Evolutionary conservation across 345 rosid species (phyloP).

Genomic region (Trapa incisa): DNA sequence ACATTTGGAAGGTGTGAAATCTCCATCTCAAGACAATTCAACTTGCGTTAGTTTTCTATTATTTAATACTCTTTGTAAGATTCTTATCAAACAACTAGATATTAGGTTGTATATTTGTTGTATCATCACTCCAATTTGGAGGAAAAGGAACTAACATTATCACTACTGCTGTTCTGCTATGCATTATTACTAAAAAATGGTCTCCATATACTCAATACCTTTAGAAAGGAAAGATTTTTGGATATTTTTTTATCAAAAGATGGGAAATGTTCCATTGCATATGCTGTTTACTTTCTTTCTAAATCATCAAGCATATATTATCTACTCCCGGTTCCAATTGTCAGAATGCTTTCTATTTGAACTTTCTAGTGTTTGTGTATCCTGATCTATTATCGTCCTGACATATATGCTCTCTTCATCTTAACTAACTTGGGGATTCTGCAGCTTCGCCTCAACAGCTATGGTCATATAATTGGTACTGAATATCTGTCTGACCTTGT

Average conservation of each 20-base stretch:
- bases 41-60: not conserved
- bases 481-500: slow-evolving; percentile 91
- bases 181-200: not conserved
- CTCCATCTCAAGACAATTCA: not conserved
- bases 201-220: not conserved
- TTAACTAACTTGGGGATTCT: slow-evolving; percentile 8
- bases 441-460: slow-evolving; percentile 84
- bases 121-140: not conserved
- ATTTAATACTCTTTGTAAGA: not conserved
- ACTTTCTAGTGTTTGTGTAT: not conserved
- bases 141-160: not conserved
- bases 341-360: not conserved
- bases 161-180: not conserved
- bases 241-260: not conserved
- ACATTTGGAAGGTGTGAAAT: slow-evolving; percentile 79
- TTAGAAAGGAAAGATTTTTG: not conserved
- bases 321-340: not conserved
- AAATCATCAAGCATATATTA: not conserved
- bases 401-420: not conserved
- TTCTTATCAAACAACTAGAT: not conserved
- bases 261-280: not conserved
- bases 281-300: no score
- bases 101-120: not conserved
- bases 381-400: not conserved
- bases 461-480: slow-evolving; percentile 85